A percentile compares a stretch with the other conserved stretches of the same genome.
Evolutionary conservation across 805 yeast species (phyloP).

Genomic region (Cyberlindnera galapagoensis): DNA sequence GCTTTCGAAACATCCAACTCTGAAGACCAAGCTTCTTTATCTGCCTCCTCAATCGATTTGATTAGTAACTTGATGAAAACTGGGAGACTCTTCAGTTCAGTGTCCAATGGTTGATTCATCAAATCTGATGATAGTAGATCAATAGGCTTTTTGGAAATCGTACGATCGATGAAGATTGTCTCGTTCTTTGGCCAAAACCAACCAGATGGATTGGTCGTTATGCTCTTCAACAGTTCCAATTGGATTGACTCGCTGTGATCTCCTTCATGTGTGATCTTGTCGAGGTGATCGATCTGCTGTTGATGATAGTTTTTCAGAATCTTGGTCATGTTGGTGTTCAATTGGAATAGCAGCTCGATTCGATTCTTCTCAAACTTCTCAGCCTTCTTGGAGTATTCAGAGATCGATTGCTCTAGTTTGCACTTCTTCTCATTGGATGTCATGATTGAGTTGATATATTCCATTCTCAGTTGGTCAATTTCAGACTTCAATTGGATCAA

Average conservation of each 20-base stretch:
- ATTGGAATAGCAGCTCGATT: slow-evolving; percentile 8
- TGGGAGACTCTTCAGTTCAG: slow-evolving; percentile 12
- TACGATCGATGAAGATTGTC: slow-evolving; percentile 8
- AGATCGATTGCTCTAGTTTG: slow-evolving; percentile 11
- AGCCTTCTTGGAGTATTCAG: slow-evolving; percentile 7
- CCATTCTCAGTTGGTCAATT: slow-evolving; percentile 2
- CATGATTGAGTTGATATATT: slow-evolving; percentile 8
- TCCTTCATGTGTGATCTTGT: not conserved
- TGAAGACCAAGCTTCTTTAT: slow-evolving; percentile 7
- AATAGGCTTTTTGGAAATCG: not conserved
- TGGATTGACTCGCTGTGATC: slow-evolving; percentile 6
- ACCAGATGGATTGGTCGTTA: slow-evolving; percentile 6
- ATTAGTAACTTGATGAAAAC: slow-evolving; percentile 12
- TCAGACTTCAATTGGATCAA: slow-evolving; percentile 10
- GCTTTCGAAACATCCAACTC: slow-evolving; percentile 17
- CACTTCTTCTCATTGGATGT: slow-evolving; percentile 3
- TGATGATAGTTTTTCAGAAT: slow-evolving; percentile 5
- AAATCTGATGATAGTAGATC: slow-evolving; percentile 21
- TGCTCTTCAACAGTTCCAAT: slow-evolving; percentile 8
- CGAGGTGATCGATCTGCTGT: slow-evolving; percentile 2
- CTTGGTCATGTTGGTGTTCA: slow-evolving; percentile 11
- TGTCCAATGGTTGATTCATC: slow-evolving; percentile 11
- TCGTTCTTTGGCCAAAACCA: slow-evolving; percentile 24
- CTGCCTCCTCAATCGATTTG: slow-evolving; percentile 6
- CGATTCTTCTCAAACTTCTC: slow-evolving; percentile 16